These are phyloP conservation scores for Erodium maritimum DNA, from an alignment of 345 rosid species.

Conservation along the genomic window DNA sequence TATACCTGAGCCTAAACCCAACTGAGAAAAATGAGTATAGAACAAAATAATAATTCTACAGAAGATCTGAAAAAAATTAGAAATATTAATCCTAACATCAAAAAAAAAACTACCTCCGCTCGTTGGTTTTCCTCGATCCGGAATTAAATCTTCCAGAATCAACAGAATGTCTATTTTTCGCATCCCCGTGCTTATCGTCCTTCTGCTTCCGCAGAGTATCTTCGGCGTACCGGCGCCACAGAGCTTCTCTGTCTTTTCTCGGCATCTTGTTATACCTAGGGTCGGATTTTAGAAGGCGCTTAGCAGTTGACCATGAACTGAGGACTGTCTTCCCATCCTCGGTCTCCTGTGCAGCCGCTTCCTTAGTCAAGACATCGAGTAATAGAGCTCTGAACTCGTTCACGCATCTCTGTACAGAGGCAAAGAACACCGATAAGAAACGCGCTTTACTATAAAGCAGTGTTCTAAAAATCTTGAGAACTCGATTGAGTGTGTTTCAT, in stretches of 20 bases:
- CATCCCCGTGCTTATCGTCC: constrained; percentile 33
- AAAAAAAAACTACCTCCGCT: constrained; percentile 23
- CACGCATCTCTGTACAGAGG: constrained; percentile 41
- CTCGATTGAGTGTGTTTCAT: neutral
- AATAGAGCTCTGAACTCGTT: constrained; percentile 60
- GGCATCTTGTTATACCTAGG: constrained; percentile 79
- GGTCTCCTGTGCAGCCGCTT: constrained; percentile 52
- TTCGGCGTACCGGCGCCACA: constrained; percentile 70
- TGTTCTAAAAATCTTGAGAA: neutral
- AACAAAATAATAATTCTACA: too few species aligned
- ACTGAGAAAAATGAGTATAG: too few species aligned
- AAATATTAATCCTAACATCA: constrained; percentile 3
- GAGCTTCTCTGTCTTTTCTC: constrained; percentile 60
- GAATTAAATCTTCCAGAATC: constrained; percentile 25
- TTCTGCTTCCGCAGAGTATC: constrained; percentile 42
- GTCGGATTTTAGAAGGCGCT: constrained; percentile 61
- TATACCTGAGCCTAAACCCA: too few species aligned
- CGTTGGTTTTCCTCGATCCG: constrained; percentile 36
- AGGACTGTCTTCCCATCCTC: constrained; percentile 69
- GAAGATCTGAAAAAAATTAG: too few species aligned
- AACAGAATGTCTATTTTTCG: constrained; percentile 32
- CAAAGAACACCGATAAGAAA: neutral
- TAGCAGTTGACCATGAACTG: constrained; percentile 90
- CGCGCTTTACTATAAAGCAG: neutral
- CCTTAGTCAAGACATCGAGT: constrained; percentile 56